Base-by-base conservation (phyloP, 2,329 filamentous ascomycete species). In the Sporothrix brunneoviolacea region DNA sequence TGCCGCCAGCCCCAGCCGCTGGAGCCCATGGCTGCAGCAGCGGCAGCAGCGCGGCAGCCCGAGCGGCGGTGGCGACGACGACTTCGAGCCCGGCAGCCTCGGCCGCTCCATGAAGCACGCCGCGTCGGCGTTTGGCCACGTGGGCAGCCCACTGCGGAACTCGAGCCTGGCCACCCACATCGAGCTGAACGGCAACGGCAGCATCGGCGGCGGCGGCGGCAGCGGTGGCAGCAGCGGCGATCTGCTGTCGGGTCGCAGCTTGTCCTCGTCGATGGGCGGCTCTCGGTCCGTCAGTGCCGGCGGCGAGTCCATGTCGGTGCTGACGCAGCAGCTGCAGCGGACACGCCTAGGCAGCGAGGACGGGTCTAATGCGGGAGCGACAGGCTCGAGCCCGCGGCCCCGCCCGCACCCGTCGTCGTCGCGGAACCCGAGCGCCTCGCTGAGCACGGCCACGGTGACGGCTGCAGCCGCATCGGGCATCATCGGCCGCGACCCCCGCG, bases 61-160 rank as follows among this genome's bases (percentile, higher is more conserved):
- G 0, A 19, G 32, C 9, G 44, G 39, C 9, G 40, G 33, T 33
- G n/a, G 32, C 77, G 36, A 82, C 76, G 58, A 74, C 78, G 52
- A 54, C 12, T 13, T 80, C 18, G 63, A 64, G 5, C 39, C 56
- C 8, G 59, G 60, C 36, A 60, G 58, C 43, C 53, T 55, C 48
- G 58, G 57, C 59, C 64, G 61, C 40, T 60, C 64, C 9, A 65
- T 71, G 55, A 71, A 70, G 57, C 66, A 73, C 51, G 66, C 66
- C 8, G 65, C 69, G 4, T 82, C 79, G n/a, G 77, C 72, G 4
- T 84, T 84, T 61, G 81, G 81, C 8, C 81, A 84, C 57, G 81
- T 84, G 32, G 81, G 81, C 18, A 83, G 80, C 55, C 81, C 81
- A 15, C 68, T 84, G 51, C 76, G 81, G 16, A 83, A 82, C 62